A percentile compares a stretch with the other conserved stretches of the same genome.
Conservation (phyloP, 2,329 filamentous ascomycete genomes). For the Penicillium janthinellum region DNA sequence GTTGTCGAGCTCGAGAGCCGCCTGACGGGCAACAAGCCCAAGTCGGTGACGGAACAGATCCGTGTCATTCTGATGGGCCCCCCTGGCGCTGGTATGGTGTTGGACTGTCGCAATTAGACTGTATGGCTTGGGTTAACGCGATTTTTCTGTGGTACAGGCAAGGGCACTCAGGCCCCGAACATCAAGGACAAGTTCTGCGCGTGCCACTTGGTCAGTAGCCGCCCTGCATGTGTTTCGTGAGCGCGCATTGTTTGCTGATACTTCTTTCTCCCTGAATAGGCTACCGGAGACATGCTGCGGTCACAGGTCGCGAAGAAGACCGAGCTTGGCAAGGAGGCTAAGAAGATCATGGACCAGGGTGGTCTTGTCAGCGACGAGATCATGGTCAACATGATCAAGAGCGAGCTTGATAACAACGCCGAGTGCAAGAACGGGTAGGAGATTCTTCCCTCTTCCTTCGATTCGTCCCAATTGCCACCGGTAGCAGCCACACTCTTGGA, state of each 20-base stretch:
- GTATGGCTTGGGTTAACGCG: slow-evolving; percentile 20
- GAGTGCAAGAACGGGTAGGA: slow-evolving; percentile 95
- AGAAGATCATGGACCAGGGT: slow-evolving; percentile 99
- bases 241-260: slow-evolving; percentile 14
- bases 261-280: slow-evolving; percentile 55
- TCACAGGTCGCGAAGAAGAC: slow-evolving; percentile 99
- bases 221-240: background rate
- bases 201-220: slow-evolving; percentile 81
- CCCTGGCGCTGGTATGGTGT: slow-evolving; percentile 79
- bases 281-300: slow-evolving; percentile 98
- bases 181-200: slow-evolving; percentile 98
- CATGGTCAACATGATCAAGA: slow-evolving; percentile 99
- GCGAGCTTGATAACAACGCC: slow-evolving; percentile 87
- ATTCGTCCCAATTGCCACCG: slow-evolving; percentile 3
- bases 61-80: slow-evolving; percentile 98
- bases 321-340: slow-evolving; percentile 86
- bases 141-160: slow-evolving; percentile 63
- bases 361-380: slow-evolving; percentile 98
- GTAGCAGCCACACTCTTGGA: background rate
- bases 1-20: slow-evolving; percentile 82
- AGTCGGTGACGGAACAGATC: slow-evolving; percentile 64
- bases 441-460: slow-evolving; percentile 6
- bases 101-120: background rate
- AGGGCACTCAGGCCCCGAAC: slow-evolving; percentile 96
- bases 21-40: slow-evolving; percentile 55